These are phyloP conservation scores for Populus deltoides DNA, from an alignment of 345 rosid species.

Conservation along the genomic window DNA sequence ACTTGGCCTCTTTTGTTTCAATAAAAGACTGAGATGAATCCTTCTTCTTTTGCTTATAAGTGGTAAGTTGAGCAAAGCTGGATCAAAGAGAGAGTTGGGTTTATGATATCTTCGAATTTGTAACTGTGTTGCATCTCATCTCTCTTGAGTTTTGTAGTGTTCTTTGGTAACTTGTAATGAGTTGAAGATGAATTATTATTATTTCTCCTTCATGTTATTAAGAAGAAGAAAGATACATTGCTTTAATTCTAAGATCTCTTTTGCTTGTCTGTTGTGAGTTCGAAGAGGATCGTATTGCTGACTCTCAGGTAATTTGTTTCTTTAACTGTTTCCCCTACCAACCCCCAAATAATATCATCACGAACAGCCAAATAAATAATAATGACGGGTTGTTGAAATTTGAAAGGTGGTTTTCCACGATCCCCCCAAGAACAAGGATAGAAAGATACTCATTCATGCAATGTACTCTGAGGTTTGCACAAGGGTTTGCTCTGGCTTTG, in stretches of 20 bases:
- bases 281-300: neutral
- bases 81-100: slow-evolving; percentile 17
- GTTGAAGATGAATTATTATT: slow-evolving; percentile 6
- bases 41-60: slow-evolving; percentile 27
- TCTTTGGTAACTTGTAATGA: slow-evolving; percentile 13
- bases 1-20: slow-evolving; percentile 28
- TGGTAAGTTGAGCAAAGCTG: slow-evolving; percentile 20
- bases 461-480: too few species aligned
- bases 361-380: neutral
- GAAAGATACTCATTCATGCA: too few species aligned
- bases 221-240: neutral
- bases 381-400: neutral
- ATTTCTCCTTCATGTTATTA: neutral
- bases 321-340: too few species aligned
- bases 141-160: slow-evolving; percentile 30
- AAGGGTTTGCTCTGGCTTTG: too few species aligned
- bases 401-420: too few species aligned
- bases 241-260: neutral
- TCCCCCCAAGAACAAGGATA: too few species aligned
- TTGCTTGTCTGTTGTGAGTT: neutral
- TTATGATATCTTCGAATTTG: slow-evolving; percentile 21
- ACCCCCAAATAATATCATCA: too few species aligned
- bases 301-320: too few species aligned
- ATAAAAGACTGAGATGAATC: slow-evolving; percentile 27
- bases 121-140: slow-evolving; percentile 15